Base-by-base conservation (phyloP, 2,329 filamentous ascomycete species). In the Ophiostoma sp. region DNA sequence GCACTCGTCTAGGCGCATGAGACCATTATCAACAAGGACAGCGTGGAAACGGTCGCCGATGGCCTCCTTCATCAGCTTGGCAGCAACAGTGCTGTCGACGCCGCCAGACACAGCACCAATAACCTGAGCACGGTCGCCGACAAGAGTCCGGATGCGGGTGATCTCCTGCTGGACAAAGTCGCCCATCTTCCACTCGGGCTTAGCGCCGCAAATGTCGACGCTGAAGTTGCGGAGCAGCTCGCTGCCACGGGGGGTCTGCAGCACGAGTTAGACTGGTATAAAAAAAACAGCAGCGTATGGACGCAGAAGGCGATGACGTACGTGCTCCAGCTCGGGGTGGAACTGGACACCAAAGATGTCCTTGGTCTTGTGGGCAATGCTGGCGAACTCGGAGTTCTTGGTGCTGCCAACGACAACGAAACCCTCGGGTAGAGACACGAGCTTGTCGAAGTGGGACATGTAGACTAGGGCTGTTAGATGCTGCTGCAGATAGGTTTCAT, bases 81-180 rank as follows among this genome's bases (percentile, higher is more conserved):
- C 91, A 1, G 89, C 93, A 11, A 97, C 93, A 2, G 93, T 97
- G 11, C 87, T 90, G 78, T 97, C 93, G 16, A 97, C 93, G 75
- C 93, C 93, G 72, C 93, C 93, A 65, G 74, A 78, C 44, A 80
- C 78, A 7, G 80, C 81, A 9, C 80, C 80, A 67, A 82, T 77
- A 67, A 97, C 94, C 75, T 95, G 94, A 1, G 86, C 93, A 68
- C 85, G 89, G 41, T 89, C 84, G 36, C 95, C 95, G 58, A 97
- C 93, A 45, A 97, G 82, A 41, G 88, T 84, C 42, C 92, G 84
- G 75, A 98, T 97, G 69, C 92, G 85, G 55, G 81, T 79, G 72
- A 97, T 91, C 78, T 97, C 93, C 75, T 91, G 85, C 71, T 91
- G 85, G 8, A 91, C 83, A 75, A 98, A 98, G 74, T 90, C 87